Evolutionary conservation across 805 yeast genomes (phyloP).

Genomic region (Yamadazyma kitorensis): DNA sequence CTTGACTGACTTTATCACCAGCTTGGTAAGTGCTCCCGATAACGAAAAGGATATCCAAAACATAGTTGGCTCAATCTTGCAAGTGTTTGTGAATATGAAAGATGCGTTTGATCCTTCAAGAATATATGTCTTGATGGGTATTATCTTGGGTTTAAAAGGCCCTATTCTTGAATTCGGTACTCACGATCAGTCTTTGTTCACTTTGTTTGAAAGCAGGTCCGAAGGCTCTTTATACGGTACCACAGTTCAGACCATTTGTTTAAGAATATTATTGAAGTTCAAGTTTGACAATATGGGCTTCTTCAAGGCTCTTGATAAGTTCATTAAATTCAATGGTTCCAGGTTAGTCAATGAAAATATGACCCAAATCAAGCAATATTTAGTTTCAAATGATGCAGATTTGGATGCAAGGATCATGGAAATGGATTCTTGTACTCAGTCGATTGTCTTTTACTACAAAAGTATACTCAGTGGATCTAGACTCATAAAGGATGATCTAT

Average conservation of each 20-base stretch:
- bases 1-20: slow-evolving; percentile 44
- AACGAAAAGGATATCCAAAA: slow-evolving; percentile 21
- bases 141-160: slow-evolving; percentile 48
- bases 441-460: slow-evolving; percentile 7
- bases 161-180: slow-evolving; percentile 20
- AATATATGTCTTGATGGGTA: slow-evolving; percentile 56
- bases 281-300: slow-evolving; percentile 23
- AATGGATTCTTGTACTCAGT: background rate
- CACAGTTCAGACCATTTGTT: slow-evolving; percentile 49
- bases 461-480: slow-evolving; percentile 1
- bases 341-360: slow-evolving; percentile 19
- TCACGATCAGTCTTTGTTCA: slow-evolving; percentile 22
- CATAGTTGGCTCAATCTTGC: slow-evolving; percentile 31
- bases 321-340: slow-evolving; percentile 40
- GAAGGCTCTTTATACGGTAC: slow-evolving; percentile 56
- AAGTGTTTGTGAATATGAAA: slow-evolving; percentile 45
- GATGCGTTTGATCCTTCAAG: slow-evolving; percentile 69
- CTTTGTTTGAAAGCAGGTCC: slow-evolving; percentile 31
- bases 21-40: slow-evolving; percentile 28
- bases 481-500: slow-evolving; percentile 1
- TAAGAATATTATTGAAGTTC: slow-evolving; percentile 44
- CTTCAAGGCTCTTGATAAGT: slow-evolving; percentile 26
- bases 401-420: slow-evolving; percentile 1
- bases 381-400: slow-evolving; percentile 9
- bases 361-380: slow-evolving; percentile 12